phyloP scores from a whole-genome alignment of 352 stramenopile species.

The Pelagophyceae sp. region DNA sequence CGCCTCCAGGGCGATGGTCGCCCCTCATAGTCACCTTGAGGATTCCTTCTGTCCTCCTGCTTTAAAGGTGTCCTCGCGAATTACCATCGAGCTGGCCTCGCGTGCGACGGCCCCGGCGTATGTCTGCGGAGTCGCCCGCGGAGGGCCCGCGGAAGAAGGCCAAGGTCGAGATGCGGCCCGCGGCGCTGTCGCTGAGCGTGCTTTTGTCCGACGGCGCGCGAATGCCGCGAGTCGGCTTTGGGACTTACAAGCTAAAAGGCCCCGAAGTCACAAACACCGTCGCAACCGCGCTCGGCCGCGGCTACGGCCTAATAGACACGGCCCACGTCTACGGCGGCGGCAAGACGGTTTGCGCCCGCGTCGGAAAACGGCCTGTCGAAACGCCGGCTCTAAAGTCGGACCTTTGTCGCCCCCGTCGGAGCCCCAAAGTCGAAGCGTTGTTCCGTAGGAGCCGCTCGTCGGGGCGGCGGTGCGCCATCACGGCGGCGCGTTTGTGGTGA shows the following conservation, averaged over 20 bases:
- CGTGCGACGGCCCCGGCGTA: too few species aligned
- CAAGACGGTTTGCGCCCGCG: too few species aligned
- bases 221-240: slow-evolving; percentile 4
- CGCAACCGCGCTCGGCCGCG: slow-evolving; percentile 36
- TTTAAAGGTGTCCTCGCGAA: too few species aligned
- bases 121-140: too few species aligned
- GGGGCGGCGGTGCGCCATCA: slow-evolving; percentile 18
- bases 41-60: too few species aligned
- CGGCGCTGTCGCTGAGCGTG: not conserved
- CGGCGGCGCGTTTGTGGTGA: slow-evolving; percentile 44
- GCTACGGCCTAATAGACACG: slow-evolving; percentile 50
- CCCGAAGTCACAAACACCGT: slow-evolving; percentile 28
- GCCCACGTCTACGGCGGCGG: slow-evolving; percentile 53
- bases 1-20: too few species aligned
- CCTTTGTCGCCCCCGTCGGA: too few species aligned
- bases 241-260: slow-evolving; percentile 37
- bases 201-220: not conserved
- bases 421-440: too few species aligned
- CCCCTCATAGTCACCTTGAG: too few species aligned
- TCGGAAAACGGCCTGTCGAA: slow-evolving; percentile 42
- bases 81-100: too few species aligned
- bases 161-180: not conserved
- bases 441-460: slow-evolving; percentile 36
- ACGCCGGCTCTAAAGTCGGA: slow-evolving; percentile 40
- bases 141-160: too few species aligned